phyloP scores from a whole-genome alignment of 2,329 filamentous ascomycete species.

The Colletotrichum cuscutae region DNA sequence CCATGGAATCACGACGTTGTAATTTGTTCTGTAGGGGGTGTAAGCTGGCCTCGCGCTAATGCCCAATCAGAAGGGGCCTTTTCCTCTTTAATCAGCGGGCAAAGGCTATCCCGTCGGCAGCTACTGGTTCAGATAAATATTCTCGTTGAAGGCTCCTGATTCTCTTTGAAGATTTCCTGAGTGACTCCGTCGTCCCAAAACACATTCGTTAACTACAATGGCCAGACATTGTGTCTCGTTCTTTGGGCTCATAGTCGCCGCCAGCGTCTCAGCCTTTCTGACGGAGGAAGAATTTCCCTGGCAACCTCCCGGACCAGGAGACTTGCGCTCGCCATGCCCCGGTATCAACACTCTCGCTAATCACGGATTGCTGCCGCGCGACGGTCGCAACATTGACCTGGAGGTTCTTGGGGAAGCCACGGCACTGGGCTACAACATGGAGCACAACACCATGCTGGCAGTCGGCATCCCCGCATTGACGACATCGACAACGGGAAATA shows the following conservation, averaged over 20 bases:
- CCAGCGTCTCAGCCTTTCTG: background rate
- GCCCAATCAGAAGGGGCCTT: background rate
- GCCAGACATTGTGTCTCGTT: background rate
- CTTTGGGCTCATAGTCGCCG: background rate
- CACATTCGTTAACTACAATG: background rate
- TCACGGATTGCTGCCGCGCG: conserved; percentile 35
- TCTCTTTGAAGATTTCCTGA: no score
- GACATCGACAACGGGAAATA: conserved; percentile 41
- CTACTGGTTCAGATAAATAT: background rate
- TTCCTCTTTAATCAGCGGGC: background rate
- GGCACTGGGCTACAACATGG: conserved; percentile 26
- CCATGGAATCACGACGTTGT: background rate
- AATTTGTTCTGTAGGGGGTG: background rate
- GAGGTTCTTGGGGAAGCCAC: conserved; percentile 16
- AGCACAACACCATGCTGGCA: conserved; percentile 19
- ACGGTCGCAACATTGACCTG: conserved; percentile 18
- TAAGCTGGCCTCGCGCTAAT: background rate
- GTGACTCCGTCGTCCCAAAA: background rate
- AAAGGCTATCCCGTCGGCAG: background rate
- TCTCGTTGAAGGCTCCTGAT: background rate
- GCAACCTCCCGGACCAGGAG: background rate
- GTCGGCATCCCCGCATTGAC: conserved; percentile 31
- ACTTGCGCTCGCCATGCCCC: conserved; percentile 36
- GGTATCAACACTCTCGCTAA: conserved; percentile 39
- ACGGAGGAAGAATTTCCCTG: conserved; percentile 8